Conservation (phyloP, 306 rosid species). For the Medicago arabica region DNA sequence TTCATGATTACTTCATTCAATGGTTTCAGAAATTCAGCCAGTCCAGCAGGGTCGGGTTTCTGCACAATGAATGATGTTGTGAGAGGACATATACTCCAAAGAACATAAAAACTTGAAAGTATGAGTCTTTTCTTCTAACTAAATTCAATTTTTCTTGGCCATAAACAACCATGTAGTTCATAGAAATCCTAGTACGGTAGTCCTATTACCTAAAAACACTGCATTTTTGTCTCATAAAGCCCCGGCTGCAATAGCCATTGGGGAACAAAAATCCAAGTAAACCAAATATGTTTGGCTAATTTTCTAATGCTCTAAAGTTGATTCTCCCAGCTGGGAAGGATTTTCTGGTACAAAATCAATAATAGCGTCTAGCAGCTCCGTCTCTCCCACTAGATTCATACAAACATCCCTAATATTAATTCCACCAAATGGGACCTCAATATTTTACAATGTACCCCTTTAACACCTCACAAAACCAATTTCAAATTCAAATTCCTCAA, state of each 20-base stretch:
- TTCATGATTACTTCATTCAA: constrained; percentile 70
- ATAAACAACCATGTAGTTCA: constrained; percentile 17
- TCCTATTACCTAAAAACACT: not conserved
- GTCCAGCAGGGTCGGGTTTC: constrained; percentile 83
- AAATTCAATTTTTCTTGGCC: constrained; percentile 5
- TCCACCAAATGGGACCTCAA: not conserved
- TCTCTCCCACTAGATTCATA: too few species aligned
- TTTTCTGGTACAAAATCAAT: constrained; percentile 13
- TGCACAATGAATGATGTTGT: constrained; percentile 47
- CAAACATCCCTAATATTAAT: not conserved
- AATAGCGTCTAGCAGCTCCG: too few species aligned
- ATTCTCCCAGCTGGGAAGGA: constrained; percentile 25
- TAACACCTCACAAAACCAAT: not conserved
- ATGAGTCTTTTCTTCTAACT: constrained; percentile 23
- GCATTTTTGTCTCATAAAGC: not conserved
- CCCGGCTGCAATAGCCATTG: not conserved
- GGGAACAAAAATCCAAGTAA: not conserved
- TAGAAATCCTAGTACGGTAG: constrained; percentile 25
- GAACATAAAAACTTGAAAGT: not conserved
- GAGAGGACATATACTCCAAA: constrained; percentile 5
- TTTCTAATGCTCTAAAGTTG: not conserved
- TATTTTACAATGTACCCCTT: not conserved
- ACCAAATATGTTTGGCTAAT: constrained; percentile 1
- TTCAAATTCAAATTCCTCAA: constrained; percentile 16
- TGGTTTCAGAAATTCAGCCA: constrained; percentile 88